Evolutionary conservation across 305 asterid species (phyloP), one percentile per base, ranked within the genome.

Genomic region (Fraxinus baroniana): DNA sequence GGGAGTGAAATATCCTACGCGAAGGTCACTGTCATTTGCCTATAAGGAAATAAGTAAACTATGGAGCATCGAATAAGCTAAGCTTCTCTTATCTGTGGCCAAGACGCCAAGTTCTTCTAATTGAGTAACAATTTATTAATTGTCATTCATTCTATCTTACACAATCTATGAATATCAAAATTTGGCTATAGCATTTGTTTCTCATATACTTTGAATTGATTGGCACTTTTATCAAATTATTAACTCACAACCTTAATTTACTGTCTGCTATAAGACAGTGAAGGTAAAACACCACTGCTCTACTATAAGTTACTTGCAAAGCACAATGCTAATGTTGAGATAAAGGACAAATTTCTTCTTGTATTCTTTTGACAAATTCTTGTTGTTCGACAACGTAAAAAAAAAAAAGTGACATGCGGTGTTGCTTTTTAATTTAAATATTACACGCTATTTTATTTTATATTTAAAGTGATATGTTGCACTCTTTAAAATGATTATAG

Each of bases 251-350:
- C 39, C 35, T n/a, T n/a, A n/a, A n/a, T n/a, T n/a, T n/a, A n/a
- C n/a, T n/a, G n/a, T n/a, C n/a, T n/a, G n/a, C 84, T 85, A 84
- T 86, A 94, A 98, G 99, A 96, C 74, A 88, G 85, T 26, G 99
- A 97, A 81, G 99, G 99, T 70, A 98, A 94, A 86, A 89, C 97
- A 9, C 91, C 99, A 9, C 80, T 93, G 84, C 99, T 97, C 94
- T 82, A 98, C 99, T 77, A 91, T 4, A 95, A 93, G 85, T 79
- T 93, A 71, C 98, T 94, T 13, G 93, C 94, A 90, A 91, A 93
- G 76, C 91, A 91, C 20, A 91, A 93, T 18, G 98, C 95, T 4
- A 94, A 91, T 83, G 77, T 84, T 76, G 93, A 86, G 77, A 84
- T 92, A 10, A 89, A 82, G n/a, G n/a, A n/a, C n/a, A n/a, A n/a